A percentile compares a stretch with the other conserved stretches of the same genome.
Conservation (phyloP, 176 grass and related monocot species). For the Raddia distichophylla region DNA sequence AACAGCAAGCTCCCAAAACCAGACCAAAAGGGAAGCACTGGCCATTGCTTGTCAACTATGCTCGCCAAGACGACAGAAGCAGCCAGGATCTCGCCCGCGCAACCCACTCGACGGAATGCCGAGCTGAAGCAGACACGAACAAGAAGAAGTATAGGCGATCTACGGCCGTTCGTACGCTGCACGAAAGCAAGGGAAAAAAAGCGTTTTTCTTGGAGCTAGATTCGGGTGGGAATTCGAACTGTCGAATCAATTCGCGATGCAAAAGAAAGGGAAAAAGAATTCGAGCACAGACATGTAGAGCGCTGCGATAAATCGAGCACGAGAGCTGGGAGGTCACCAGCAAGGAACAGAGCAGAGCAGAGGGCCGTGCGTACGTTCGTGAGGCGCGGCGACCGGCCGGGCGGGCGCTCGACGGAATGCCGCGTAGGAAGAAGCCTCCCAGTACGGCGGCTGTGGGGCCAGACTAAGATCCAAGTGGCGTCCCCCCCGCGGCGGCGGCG, state of each 20-base stretch:
- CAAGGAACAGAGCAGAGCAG: not conserved
- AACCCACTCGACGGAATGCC: conserved; percentile 29
- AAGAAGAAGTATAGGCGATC: not conserved
- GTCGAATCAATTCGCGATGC: not conserved
- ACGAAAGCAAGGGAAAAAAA: not conserved
- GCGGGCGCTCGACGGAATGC: conserved; percentile 32
- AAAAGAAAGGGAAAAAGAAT: not conserved
- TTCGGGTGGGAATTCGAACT: not conserved
- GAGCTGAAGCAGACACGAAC: not conserved
- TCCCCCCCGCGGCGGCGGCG: not conserved
- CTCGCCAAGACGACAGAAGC: not conserved
- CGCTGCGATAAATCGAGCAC: not conserved
- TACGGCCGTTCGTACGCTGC: not conserved
- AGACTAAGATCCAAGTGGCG: conserved; percentile 44
- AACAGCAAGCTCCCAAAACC: not conserved
- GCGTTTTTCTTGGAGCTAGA: not conserved
- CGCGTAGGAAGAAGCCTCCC: not conserved
- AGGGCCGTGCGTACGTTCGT: not conserved
- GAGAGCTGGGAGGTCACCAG: not conserved
- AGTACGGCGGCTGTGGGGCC: not conserved
- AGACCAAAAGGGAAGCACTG: not conserved
- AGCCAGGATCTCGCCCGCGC: not conserved
- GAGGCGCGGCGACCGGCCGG: not conserved
- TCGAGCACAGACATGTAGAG: not conserved
- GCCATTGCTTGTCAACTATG: not conserved